phyloP scores from a whole-genome alignment of 2,329 filamentous ascomycete species.

The Sclerotinia nivalis region DNA sequence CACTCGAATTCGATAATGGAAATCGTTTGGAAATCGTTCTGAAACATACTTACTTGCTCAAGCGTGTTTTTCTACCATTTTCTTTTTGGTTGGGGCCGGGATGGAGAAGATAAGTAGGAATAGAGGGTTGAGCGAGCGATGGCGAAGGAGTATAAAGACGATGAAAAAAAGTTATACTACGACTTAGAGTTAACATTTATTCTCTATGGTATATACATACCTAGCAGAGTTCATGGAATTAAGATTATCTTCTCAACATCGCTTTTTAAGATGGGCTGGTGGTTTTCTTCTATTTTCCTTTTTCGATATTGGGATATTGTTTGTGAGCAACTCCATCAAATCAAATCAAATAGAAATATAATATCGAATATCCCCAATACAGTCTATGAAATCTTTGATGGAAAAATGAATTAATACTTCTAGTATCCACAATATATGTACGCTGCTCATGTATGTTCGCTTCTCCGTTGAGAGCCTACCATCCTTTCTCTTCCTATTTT shows the following conservation, averaged over 20 bases:
- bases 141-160: background rate
- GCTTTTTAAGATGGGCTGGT: background rate
- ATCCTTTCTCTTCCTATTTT: background rate
- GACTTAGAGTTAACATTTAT: no score
- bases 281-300: background rate
- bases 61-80: background rate
- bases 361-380: no score
- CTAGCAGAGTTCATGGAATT: background rate
- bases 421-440: background rate
- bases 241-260: background rate
- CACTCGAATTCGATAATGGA: background rate
- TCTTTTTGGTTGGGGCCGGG: no score
- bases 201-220: background rate
- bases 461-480: background rate
- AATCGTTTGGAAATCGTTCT: background rate
- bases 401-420: no score
- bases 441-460: background rate
- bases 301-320: background rate
- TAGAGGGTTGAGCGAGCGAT: background rate
- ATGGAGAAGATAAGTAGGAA: background rate
- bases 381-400: no score
- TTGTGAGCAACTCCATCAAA: no score
- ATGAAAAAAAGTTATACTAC: no score
- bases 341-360: no score
- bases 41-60: background rate